Evolutionary conservation across 2,329 filamentous ascomycete species (phyloP), one percentile per base, ranked within the genome.

Genomic region (Penicillium psychrosexuale): DNA sequence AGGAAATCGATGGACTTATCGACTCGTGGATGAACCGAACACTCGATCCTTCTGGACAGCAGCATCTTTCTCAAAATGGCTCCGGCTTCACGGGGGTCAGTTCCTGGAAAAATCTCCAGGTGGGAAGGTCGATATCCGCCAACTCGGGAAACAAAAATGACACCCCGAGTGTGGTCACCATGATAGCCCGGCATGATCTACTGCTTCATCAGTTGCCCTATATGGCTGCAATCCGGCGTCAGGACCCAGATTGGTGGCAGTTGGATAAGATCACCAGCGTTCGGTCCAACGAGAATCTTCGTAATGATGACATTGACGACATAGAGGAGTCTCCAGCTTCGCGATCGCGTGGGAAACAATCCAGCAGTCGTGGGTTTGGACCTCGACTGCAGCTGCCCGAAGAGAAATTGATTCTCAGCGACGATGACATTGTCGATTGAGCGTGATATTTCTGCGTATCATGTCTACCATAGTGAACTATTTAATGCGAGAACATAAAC

Each of bases 171-270:
- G 58, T 64, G 24, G 60, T 68, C 22, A 68, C 62, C 3, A 71
- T 73, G 69, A 60, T 72, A 50, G 66, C 73, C 17, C 69, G 73
- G 3, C 61, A 65, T 42, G 75, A 77, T 47, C 51, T 72, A 11
- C 56, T 97, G 0, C 82, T 97, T 24, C 90, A 97, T 61, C 85
- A 91, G 8, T 80, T 99, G 0, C 94, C 94, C 0, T 97, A 96
- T 71, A 85, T 94, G 79, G 80, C 86, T 1, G 81, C 84, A 47
- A 89, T 97, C 37, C 57, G 66, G 72, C 63, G 66, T 53, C 66
- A 66, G 53, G 56, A 61, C 44, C 48, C 72, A 39, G 68, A 77
- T 24, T 72, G 82, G 2, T 78, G 77, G 47, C 84, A 87, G 19
- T 78, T 92, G 8, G 84, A 88, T 52, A 86, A 82, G 64, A 82